Conservation (phyloP, 225 moss, liverwort and hornwort species). For the Marchantia polymorpha region DNA sequence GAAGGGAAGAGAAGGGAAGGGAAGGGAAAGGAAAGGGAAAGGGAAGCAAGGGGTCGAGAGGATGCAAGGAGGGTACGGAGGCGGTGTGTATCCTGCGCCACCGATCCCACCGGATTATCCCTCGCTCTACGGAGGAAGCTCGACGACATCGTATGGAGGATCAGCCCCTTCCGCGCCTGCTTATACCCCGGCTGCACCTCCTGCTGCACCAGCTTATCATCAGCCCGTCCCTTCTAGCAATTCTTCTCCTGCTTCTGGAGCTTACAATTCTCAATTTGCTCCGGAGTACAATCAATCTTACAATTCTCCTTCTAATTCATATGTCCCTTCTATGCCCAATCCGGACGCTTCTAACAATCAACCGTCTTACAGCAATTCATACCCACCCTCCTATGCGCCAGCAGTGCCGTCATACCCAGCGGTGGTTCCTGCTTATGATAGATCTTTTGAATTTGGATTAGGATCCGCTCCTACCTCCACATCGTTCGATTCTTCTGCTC, state of each 20-base stretch:
- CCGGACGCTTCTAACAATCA: conserved; percentile 36
- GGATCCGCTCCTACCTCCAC: conserved; percentile 33
- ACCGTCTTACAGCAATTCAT: conserved; percentile 36
- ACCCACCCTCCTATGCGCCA: conserved; percentile 51
- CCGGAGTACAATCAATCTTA: conserved; percentile 27
- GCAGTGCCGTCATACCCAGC: conserved; percentile 54
- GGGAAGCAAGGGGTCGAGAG: neutral
- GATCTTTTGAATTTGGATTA: conserved; percentile 42
- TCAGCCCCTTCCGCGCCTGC: conserved; percentile 44
- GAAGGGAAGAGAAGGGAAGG: neutral
- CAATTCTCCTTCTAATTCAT: conserved; percentile 35
- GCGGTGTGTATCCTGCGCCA: conserved; percentile 38
- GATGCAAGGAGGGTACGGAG: conserved; percentile 19
- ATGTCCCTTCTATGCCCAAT: conserved; percentile 25
- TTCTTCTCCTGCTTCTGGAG: conserved; percentile 36
- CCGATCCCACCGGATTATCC: conserved; percentile 40
- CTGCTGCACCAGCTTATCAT: conserved; percentile 41
- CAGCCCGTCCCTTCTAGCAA: conserved; percentile 42
- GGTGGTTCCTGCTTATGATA: conserved; percentile 56
- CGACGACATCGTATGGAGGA: conserved; percentile 38
- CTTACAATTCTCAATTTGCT: conserved; percentile 39
- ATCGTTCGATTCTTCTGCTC: conserved; percentile 43
- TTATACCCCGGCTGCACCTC: conserved; percentile 26
- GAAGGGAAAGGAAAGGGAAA: neutral
- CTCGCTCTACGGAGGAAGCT: conserved; percentile 30